Conservation (phyloP, 371 early-diverging fungal genomes). For the Nematocida displodere region DNA sequence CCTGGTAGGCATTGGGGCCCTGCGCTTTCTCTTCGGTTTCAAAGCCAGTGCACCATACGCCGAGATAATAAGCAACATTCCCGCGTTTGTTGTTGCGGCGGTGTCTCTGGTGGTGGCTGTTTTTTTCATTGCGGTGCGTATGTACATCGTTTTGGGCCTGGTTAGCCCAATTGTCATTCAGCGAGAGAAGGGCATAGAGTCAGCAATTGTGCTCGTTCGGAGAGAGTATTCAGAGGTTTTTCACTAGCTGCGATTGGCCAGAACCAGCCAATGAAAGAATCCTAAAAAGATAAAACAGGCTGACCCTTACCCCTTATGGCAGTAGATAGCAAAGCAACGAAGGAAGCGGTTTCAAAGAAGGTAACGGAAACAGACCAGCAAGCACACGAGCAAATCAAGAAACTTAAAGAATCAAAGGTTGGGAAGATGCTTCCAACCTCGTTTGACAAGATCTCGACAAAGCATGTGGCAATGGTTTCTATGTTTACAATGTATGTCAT, state of each 20-base stretch:
- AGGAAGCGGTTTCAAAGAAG: slow-evolving; percentile 36
- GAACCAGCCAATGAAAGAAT: slow-evolving; percentile 6
- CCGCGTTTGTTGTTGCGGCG: not conserved
- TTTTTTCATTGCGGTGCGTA: slow-evolving; percentile 22
- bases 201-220: slow-evolving; percentile 1
- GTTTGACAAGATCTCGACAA: not conserved
- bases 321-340: not conserved
- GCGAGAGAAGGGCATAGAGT: slow-evolving; percentile 41
- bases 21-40: slow-evolving; percentile 27
- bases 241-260: slow-evolving; percentile 3
- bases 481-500: slow-evolving; percentile 18
- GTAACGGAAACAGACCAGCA: slow-evolving; percentile 40
- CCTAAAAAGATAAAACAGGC: slow-evolving; percentile 26
- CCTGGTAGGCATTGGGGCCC: not conserved
- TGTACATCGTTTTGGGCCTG: slow-evolving; percentile 29
- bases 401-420: slow-evolving; percentile 21
- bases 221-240: slow-evolving; percentile 50
- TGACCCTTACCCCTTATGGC: slow-evolving; percentile 21
- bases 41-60: not conserved
- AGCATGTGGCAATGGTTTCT: slow-evolving; percentile 1
- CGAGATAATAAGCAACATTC: slow-evolving; percentile 3
- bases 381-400: slow-evolving; percentile 33
- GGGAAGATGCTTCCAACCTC: slow-evolving; percentile 37
- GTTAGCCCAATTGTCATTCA: slow-evolving; percentile 18
- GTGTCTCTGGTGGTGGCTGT: slow-evolving; percentile 9